Evolutionary conservation across 257 asterid genomes (phyloP).

Genomic region (Solanum neorickii): DNA sequence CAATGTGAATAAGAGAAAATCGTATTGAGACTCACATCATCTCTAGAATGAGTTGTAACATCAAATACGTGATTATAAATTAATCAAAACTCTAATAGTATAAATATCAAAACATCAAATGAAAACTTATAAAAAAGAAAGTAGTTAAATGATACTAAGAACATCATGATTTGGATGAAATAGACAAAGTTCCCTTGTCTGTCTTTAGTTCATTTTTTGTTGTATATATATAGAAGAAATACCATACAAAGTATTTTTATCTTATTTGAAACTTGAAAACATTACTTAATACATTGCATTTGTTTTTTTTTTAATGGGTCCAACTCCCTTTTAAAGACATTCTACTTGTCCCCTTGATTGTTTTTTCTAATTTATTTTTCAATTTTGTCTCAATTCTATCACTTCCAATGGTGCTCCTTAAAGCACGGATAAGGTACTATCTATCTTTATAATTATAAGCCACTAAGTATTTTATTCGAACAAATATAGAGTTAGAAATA

Average conservation of each 20-base stretch:
- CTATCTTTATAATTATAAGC: neutral
- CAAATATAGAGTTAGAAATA: neutral
- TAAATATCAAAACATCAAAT: no score
- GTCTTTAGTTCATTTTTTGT: neutral
- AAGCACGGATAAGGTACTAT: neutral
- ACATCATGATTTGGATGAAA: no score
- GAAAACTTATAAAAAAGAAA: no score
- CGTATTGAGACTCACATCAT: no score
- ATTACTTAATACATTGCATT: neutral
- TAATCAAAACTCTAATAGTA: no score
- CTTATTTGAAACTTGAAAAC: neutral
- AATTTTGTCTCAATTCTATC: neutral
- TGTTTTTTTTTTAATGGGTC: conserved; percentile 30
- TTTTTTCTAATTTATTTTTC: neutral
- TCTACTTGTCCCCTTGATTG: conserved; percentile 39
- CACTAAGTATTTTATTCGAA: no score
- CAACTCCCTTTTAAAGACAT: conserved; percentile 24
- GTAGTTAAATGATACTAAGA: no score
- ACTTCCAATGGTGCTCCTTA: neutral
- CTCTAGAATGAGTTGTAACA: no score
- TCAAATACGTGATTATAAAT: no score
- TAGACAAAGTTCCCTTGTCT: neutral
- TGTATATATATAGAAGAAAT: neutral
- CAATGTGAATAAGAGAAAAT: no score
- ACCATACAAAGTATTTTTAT: conserved; percentile 9